Evolutionary conservation across 2,329 filamentous ascomycete genomes (phyloP).

Genomic region (Fusarium incarnatum): DNA sequence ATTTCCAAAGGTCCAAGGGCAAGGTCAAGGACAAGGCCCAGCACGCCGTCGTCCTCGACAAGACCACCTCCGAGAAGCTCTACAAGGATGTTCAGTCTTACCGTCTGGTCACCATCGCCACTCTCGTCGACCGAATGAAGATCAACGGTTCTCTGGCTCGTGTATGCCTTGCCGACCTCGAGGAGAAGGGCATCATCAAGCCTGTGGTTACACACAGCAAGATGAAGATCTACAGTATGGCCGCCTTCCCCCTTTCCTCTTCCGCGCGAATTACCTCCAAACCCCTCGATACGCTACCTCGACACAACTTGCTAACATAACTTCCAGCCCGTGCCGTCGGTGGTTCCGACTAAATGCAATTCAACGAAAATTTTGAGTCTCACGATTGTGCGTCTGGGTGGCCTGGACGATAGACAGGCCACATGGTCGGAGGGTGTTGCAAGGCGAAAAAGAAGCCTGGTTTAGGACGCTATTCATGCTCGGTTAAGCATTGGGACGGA

Average conservation of each 20-base stretch:
- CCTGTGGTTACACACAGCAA: slow-evolving; percentile 96
- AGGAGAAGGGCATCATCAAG: slow-evolving; percentile 99
- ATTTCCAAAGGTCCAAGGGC: slow-evolving; percentile 54
- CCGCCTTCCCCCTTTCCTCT: slow-evolving; percentile 24
- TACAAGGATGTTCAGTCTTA: slow-evolving; percentile 99
- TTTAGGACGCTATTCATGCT: slow-evolving; percentile 57
- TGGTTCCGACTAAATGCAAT: slow-evolving; percentile 57
- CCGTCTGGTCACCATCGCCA: slow-evolving; percentile 98
- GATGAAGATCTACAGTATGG: slow-evolving; percentile 95
- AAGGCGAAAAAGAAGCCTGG: slow-evolving; percentile 51
- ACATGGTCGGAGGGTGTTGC: slow-evolving; percentile 51
- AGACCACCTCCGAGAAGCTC: slow-evolving; percentile 96
- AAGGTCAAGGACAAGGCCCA: slow-evolving; percentile 99
- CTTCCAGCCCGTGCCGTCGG: slow-evolving; percentile 69
- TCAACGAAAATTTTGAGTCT: slow-evolving; percentile 50
- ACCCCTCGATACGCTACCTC: not conserved
- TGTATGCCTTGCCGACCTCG: slow-evolving; percentile 88
- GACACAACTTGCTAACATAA: slow-evolving; percentile 48
- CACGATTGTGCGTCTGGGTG: slow-evolving; percentile 55
- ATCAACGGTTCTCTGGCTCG: slow-evolving; percentile 98
- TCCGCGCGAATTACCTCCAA: slow-evolving; percentile 5
- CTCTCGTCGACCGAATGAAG: slow-evolving; percentile 99
- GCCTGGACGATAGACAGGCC: slow-evolving; percentile 53
- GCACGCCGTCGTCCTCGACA: slow-evolving; percentile 99
- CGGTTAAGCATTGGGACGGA: slow-evolving; percentile 55